Evolutionary conservation across 805 yeast genomes (phyloP), one percentile per base, ranked within the genome.

Genomic region (Saccharomycopsis selenospora): DNA sequence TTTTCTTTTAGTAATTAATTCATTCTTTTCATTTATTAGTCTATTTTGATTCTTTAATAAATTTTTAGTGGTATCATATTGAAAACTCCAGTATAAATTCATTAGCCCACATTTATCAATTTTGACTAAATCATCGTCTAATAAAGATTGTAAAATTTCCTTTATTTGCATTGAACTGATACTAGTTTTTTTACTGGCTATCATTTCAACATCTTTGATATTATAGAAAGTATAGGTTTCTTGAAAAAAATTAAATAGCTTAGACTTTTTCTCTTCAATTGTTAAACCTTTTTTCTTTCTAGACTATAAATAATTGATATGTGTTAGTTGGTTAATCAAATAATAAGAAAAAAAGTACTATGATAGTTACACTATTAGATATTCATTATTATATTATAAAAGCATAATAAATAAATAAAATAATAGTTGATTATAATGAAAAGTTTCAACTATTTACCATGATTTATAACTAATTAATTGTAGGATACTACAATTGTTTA

Each of bases 71-170:
- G 46, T 45, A 17, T 64, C 67, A 48, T 61, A 65, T 52, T 59
- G 62, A 59, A 72, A 76, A 45, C 73, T 65, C 79, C 80, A 77
- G 50, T 75, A 77, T 2, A 76, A 61, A 46, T 73, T 73, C 11
- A 72, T 66, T 11, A 66, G 64, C 0, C 84, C 85, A 57, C 83
- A 77, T 58, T 78, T 79, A 51, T 75, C 79, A 36, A 69, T 66
- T 40, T 68, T 69, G 5, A 77, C 66, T 26, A 75, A 55, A 22
- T 67, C 71, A 46, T 77, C 83, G 53, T 76, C 80, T 7, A 75
- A 56, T 49, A 77, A 65, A 3, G 59, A 54, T 38, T 72, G 73
- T 7, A 77, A 54, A 1, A 77, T 53, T 7, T 73, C 79, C 55
- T 78, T 77, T 36, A 77, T 74, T 45, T 74, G 72, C 76, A 76